Base-by-base conservation (phyloP, 192 early-diverging fungal genomes). In the Umbelopsis sp. region DNA sequence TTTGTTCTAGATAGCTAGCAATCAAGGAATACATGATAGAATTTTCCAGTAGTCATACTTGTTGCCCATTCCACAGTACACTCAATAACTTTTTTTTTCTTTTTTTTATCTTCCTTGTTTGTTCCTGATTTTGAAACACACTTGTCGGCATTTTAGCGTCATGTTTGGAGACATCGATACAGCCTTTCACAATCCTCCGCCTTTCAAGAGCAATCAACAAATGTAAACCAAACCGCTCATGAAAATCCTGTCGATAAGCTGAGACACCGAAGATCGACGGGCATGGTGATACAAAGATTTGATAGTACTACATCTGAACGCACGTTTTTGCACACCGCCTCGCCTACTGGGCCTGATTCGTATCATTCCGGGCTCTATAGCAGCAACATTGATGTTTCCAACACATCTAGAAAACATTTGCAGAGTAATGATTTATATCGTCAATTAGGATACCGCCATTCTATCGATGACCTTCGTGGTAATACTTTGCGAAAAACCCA, bases 201-300 rank as follows among this genome's bases (percentile, higher is more conserved):
- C 21, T 18, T 16, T 30, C 25, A 61, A 13, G 55, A 61, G 16
- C 55, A 61, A 61, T 2, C 25, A 16, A 30, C 11, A 12, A 16
- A 16, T 30, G 6, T 16, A 27, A 6, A 61, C 55, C 12, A 13
- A 61, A n/a, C 15, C 27, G 13, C 25, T 61, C 30, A 61, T 6
- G 55, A 61, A 37, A 61, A 35, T 37, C 7, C 27, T 35, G 15
- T 18, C 18, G 33, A 35, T 16, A 10, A 61, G 55, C 55, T 61
- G 55, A 25, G 30, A 61, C 55, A 61, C 30, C 55, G 55, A 61
- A 61, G 55, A 61, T 61, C 55, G 55, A 61, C 55, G 33, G 55
- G 55, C 2, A 61, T 35, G 55, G 55, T 61, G 55, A 61, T 61
- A 61, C 55, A 61, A 25, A 61, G 35, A n/a, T 61, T 61, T 61